phyloP scores from a whole-genome alignment of 768 basidiomycete species.

The Suillus paluster region DNA sequence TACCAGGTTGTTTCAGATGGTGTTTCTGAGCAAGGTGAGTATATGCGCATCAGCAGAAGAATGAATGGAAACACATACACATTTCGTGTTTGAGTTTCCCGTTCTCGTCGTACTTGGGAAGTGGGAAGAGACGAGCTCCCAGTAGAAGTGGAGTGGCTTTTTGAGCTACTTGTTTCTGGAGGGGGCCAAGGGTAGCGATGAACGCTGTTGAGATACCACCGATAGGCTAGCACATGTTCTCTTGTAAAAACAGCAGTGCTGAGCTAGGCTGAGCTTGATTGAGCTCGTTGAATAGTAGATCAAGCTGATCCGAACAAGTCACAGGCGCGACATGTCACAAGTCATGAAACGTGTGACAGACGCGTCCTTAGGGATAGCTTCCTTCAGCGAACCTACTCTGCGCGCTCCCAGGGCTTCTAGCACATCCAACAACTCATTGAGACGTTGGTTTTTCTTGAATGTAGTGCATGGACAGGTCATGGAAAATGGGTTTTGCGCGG shows the following conservation, averaged over 20 bases:
- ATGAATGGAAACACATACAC: constrained; percentile 71
- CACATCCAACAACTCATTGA: constrained; percentile 56
- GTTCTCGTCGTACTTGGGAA: constrained; percentile 96
- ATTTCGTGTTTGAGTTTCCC: constrained; percentile 99
- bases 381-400: constrained; percentile 58
- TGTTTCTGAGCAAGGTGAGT: constrained; percentile 62
- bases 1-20: constrained; percentile 96
- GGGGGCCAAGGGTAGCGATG: no score
- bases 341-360: constrained; percentile 32
- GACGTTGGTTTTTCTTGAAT: constrained; percentile 64
- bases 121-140: constrained; percentile 96
- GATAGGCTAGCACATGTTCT: no score
- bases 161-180: constrained; percentile 95
- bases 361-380: no score
- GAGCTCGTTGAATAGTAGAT: no score
- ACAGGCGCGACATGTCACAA: constrained; percentile 36
- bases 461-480: constrained; percentile 62
- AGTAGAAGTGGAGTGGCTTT: constrained; percentile 93
- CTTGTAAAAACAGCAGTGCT: no score
- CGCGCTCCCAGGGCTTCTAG: constrained; percentile 58
- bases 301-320: no score
- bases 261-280: no score
- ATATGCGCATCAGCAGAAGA: constrained; percentile 16
- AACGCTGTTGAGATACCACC: no score
- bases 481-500: constrained; percentile 3